Evolutionary conservation across 345 rosid species (phyloP).

Genomic region (Lumnitzera littorea): DNA sequence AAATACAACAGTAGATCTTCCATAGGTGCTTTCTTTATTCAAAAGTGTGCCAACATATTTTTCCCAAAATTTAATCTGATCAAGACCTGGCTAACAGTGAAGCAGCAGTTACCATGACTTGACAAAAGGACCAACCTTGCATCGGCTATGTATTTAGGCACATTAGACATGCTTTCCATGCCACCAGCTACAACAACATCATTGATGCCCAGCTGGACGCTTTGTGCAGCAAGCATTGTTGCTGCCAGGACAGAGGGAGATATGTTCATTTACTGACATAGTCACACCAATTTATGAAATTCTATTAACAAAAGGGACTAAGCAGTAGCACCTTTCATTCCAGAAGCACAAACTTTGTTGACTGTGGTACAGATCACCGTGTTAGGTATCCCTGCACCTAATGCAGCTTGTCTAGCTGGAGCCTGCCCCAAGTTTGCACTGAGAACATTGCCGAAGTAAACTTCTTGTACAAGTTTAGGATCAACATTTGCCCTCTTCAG

Average conservation of each 20-base stretch:
- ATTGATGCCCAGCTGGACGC: constrained; percentile 88
- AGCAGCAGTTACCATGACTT: not conserved
- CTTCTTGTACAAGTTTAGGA: constrained; percentile 89
- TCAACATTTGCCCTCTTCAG: constrained; percentile 81
- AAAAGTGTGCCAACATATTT: too few species aligned
- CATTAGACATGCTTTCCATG: constrained; percentile 98
- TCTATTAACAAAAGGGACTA: not conserved
- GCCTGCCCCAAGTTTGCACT: constrained; percentile 98
- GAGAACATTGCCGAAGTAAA: constrained; percentile 87
- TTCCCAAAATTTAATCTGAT: too few species aligned
- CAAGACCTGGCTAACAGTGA: too few species aligned
- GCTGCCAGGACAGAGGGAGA: constrained; percentile 38
- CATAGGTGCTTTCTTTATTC: too few species aligned
- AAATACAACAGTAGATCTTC: too few species aligned
- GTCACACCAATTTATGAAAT: not conserved
- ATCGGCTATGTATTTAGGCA: constrained; percentile 84
- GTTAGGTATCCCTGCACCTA: constrained; percentile 90
- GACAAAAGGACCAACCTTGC: constrained; percentile 53
- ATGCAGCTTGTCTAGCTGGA: constrained; percentile 97
- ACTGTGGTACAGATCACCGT: constrained; percentile 83
- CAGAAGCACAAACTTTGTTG: constrained; percentile 98
- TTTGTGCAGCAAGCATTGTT: constrained; percentile 87
- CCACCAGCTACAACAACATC: constrained; percentile 97
- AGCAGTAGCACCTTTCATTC: constrained; percentile 76
- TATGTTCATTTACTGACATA: not conserved